These are phyloP conservation scores for Saccharomyces hybrid DNA, from an alignment of 1,139 yeast species.

Conservation along the genomic window DNA sequence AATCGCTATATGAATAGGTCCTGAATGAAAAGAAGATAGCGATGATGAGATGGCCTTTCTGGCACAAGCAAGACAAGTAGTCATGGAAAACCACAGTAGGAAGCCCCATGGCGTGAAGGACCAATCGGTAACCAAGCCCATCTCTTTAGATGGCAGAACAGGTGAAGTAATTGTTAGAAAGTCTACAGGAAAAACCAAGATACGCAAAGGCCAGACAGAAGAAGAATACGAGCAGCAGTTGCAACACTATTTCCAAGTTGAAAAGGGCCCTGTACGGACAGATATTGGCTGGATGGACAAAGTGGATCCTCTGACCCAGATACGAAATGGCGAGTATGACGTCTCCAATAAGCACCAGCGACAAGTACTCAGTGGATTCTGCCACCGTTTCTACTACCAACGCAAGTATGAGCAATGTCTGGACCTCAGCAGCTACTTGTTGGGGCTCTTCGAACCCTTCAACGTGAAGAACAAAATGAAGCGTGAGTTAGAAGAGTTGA, in stretches of 20 bases:
- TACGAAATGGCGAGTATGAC: conserved; percentile 9
- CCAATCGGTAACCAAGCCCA: conserved; percentile 19
- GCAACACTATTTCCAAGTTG: conserved; percentile 33
- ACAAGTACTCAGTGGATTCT: conserved; percentile 22
- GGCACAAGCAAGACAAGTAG: too few relatives aligned
- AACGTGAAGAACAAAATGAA: conserved; percentile 34
- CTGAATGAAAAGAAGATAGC: too few relatives aligned
- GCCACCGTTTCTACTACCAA: conserved; percentile 42
- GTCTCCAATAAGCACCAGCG: conserved; percentile 27
- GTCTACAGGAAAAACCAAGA: conserved; percentile 35
- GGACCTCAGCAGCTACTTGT: conserved; percentile 30
- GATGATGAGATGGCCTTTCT: too few relatives aligned
- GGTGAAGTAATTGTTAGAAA: conserved; percentile 35
- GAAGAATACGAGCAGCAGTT: conserved; percentile 45
- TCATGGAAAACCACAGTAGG: background rate
- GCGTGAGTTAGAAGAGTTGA: conserved; percentile 42
- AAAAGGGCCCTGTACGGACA: conserved; percentile 46
- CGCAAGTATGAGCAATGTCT: conserved; percentile 42
- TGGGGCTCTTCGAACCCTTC: conserved; percentile 28
- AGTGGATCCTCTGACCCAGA: conserved; percentile 9
- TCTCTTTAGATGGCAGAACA: conserved; percentile 16
- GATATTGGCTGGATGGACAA: conserved; percentile 40
- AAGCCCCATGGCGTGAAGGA: conserved; percentile 10
- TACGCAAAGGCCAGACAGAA: conserved; percentile 51
- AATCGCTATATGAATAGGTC: too few relatives aligned